phyloP scores from a whole-genome alignment of 2,329 filamentous ascomycete genomes.

The Pseudopithomyces chartarum region DNA sequence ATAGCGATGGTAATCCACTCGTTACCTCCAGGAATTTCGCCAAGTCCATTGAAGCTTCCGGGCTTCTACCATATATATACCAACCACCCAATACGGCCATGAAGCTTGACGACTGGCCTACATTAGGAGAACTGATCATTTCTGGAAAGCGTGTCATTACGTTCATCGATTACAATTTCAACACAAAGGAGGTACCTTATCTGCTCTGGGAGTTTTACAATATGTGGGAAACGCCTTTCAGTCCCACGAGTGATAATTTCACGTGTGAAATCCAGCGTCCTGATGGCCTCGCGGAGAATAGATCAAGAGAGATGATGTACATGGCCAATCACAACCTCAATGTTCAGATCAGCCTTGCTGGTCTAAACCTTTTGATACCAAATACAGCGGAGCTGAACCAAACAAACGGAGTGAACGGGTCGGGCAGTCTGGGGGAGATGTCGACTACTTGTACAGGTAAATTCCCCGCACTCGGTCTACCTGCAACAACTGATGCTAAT shows the following conservation, averaged over 20 bases:
- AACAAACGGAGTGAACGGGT: constrained; percentile 42
- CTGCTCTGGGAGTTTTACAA: constrained; percentile 87
- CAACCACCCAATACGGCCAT: constrained; percentile 76
- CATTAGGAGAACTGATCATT: constrained; percentile 65
- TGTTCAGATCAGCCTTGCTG: constrained; percentile 67
- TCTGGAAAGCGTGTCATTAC: constrained; percentile 44
- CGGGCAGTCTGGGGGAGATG: constrained; percentile 42
- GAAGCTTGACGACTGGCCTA: constrained; percentile 81
- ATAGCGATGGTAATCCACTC: constrained; percentile 51
- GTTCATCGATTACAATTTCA: constrained; percentile 59
- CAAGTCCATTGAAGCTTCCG: constrained; percentile 71
- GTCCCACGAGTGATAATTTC: constrained; percentile 70
- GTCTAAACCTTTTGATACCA: constrained; percentile 39
- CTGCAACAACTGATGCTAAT: constrained; percentile 11
- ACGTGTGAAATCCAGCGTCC: constrained; percentile 82
- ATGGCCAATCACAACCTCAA: constrained; percentile 94
- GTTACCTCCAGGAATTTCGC: constrained; percentile 68
- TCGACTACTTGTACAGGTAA: constrained; percentile 40
- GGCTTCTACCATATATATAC: constrained; percentile 76
- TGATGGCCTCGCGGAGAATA: constrained; percentile 62
- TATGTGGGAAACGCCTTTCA: constrained; percentile 91
- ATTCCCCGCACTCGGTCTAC: constrained; percentile 11
- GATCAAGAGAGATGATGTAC: constrained; percentile 68
- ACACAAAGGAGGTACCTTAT: constrained; percentile 80
- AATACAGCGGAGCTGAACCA: constrained; percentile 41